These are phyloP conservation scores for Aspergillus ellipticus DNA, from an alignment of 495 filamentous ascomycete genomes.

Conservation along the genomic window DNA sequence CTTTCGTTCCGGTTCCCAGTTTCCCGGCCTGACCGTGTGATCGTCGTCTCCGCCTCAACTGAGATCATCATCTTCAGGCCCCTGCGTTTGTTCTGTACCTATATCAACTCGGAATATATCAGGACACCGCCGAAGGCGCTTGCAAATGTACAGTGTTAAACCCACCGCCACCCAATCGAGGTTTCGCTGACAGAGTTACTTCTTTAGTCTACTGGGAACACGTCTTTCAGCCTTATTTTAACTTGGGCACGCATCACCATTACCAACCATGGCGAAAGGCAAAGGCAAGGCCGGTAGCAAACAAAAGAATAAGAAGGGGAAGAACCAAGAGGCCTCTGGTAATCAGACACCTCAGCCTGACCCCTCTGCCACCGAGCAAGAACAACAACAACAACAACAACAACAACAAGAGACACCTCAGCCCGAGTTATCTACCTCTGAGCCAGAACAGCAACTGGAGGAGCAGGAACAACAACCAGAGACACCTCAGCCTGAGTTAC, in stretches of 20 bases:
- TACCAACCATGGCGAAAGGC: constrained; percentile 30
- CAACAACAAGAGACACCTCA: constrained; percentile 10
- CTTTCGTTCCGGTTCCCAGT: constrained; percentile 9
- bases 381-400: constrained; percentile 14
- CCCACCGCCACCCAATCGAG: constrained; percentile 30
- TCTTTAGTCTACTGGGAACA: constrained; percentile 41
- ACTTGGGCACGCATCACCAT: constrained; percentile 40
- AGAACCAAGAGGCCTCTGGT: constrained; percentile 33
- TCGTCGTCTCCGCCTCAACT: constrained; percentile 8
- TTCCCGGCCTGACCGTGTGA: constrained; percentile 15
- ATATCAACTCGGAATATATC: constrained; percentile 36
- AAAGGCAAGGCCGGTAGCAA: constrained; percentile 35
- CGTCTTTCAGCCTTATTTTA: constrained; percentile 28
- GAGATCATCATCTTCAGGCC: constrained; percentile 8
- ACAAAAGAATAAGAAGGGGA: constrained; percentile 41
- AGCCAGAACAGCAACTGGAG: constrained; percentile 1
- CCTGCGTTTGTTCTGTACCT: constrained; percentile 19
- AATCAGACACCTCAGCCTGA: constrained; percentile 27
- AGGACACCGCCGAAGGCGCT: constrained; percentile 27
- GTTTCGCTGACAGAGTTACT: constrained; percentile 25
- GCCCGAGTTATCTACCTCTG: background rate
- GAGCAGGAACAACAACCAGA: constrained; percentile 3
- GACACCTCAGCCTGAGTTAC: background rate
- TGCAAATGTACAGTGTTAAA: constrained; percentile 37
- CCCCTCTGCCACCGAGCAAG: constrained; percentile 17